phyloP scores from a whole-genome alignment of 2,329 filamentous ascomycete species.

The Xylaria sp. region DNA sequence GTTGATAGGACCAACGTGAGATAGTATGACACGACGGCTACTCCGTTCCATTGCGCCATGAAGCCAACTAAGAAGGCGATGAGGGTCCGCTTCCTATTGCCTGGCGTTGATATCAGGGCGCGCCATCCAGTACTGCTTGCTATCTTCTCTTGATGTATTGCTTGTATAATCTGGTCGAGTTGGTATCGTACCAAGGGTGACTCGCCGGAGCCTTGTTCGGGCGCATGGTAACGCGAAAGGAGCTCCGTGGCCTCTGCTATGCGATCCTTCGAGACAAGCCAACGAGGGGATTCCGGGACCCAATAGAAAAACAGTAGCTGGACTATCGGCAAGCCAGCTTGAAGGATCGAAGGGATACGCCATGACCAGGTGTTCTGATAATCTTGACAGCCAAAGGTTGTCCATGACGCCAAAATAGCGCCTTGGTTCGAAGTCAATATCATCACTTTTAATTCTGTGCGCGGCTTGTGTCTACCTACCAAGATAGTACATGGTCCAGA shows the following conservation, averaged over 20 bases:
- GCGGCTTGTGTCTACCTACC: conserved; percentile 41
- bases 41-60: conserved; percentile 48
- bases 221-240: conserved; percentile 51
- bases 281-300: conserved; percentile 51
- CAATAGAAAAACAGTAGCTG: conserved; percentile 35
- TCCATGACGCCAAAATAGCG: conserved; percentile 53
- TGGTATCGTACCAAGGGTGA: conserved; percentile 26
- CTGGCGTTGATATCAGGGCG: conserved; percentile 35
- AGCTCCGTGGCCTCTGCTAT: conserved; percentile 48
- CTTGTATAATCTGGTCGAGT: conserved; percentile 20
- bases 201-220: conserved; percentile 59
- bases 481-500: conserved; percentile 52
- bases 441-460: not conserved
- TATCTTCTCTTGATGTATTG: conserved; percentile 19
- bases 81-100: conserved; percentile 40
- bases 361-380: conserved; percentile 45
- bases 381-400: conserved; percentile 51
- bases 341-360: conserved; percentile 51
- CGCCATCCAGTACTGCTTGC: conserved; percentile 47
- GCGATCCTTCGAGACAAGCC: conserved; percentile 49
- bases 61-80: conserved; percentile 38
- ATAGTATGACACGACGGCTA: conserved; percentile 52
- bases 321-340: conserved; percentile 41
- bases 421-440: conserved; percentile 21
- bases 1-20: conserved; percentile 51